Base-by-base conservation (phyloP, 2,329 filamentous ascomycete genomes). In the Torrubiella hemipterigena region DNA sequence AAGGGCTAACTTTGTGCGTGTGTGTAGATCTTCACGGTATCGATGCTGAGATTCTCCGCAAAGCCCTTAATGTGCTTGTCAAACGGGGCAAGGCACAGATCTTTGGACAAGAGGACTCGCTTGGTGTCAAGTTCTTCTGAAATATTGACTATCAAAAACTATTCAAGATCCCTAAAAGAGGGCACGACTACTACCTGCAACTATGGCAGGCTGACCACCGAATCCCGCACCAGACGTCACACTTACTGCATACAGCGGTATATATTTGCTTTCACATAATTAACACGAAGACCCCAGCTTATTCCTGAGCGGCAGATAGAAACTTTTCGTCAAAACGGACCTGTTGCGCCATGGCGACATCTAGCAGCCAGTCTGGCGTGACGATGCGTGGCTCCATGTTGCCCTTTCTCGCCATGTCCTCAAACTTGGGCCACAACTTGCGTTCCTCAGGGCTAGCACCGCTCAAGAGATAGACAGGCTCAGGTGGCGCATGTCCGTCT, bases 41-140 rank as follows among this genome's bases (percentile, higher is more conserved):
- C 64, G 87, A 96, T 50, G 65, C 69, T 27, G 83, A 86, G 16
- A 55, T 94, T 38, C 66, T 98, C 47, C 71, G 81, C 42, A 86
- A 80, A 54, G 80, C 83, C 22, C 65, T 98, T 29, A 71, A 73
- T 37, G 66, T 91, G 30, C 67, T 95, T 29, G 87, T 93, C 21
- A 94, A 93, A 66, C 73, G 80, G 39, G 86, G 86, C 43, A 93
- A 82, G 59, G 89, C 87, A 11, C 89, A 96, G 56, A 76, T 96
- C 17, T 96, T 98, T 59, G 89, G 89, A 20, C 73, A 75, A 32
- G 86, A 89, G 47, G 85, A 89, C 51, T 81, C 83, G 38, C 75
- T 82, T 48, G 91, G 91, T 47, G 85, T 96, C 42, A 98, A 98
- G 62, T 96, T 98, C 62, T 96, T 96, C 52, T 95, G 62, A 77